Conservation (phyloP, 257 asterid genomes). For the Striga asiatica region DNA sequence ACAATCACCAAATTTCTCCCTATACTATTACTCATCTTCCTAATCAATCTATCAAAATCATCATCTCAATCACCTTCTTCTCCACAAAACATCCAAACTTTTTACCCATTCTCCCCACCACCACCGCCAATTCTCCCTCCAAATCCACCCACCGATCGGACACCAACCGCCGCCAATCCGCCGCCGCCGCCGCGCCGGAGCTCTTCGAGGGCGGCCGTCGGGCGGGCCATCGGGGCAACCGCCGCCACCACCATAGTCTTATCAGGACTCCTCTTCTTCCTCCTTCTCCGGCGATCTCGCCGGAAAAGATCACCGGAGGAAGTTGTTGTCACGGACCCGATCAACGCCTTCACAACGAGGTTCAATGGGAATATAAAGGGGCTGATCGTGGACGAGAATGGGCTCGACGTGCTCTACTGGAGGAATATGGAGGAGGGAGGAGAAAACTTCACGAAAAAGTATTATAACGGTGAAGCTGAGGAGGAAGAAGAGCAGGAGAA, state of each 20-base stretch:
- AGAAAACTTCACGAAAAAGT: conserved; percentile 34
- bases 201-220: conserved; percentile 45
- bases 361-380: conserved; percentile 66
- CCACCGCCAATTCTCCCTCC: conserved; percentile 6
- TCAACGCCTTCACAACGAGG: conserved; percentile 27
- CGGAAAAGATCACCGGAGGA: conserved; percentile 20
- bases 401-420: conserved; percentile 92
- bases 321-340: conserved; percentile 3
- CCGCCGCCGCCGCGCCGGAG: conserved; percentile 17
- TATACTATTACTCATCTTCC: conserved; percentile 19
- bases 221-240: conserved; percentile 52
- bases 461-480: conserved; percentile 24
- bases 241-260: conserved; percentile 45
- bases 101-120: conserved; percentile 40
- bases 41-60: conserved; percentile 19
- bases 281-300: conserved; percentile 24
- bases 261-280: conserved; percentile 33
- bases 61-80: conserved; percentile 15
- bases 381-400: conserved; percentile 78
- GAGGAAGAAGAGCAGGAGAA: conserved; percentile 26
- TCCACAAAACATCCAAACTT: conserved; percentile 46
- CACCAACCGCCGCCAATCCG: conserved; percentile 15
- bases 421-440: conserved; percentile 44
- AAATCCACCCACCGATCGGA: conserved; percentile 14
- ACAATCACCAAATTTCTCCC: conserved; percentile 17